These are phyloP conservation scores for Backusella tuberculispora DNA, from an alignment of 192 early-diverging fungal genomes.

Conservation along the genomic window DNA sequence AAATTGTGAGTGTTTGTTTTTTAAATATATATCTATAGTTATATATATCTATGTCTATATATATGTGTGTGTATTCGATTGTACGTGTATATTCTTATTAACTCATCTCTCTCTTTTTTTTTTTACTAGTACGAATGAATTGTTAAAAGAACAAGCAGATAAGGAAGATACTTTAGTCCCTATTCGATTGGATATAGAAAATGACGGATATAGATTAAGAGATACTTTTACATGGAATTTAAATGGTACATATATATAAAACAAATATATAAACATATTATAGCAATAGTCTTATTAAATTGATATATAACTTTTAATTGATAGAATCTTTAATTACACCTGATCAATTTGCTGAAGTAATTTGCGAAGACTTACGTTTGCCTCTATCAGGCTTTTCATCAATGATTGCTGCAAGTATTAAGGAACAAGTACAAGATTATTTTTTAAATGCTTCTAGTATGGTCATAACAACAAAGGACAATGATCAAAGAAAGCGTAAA, in stretches of 20 bases:
- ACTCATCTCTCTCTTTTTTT: background rate
- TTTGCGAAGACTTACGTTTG: constrained; percentile 85
- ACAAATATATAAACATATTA: background rate
- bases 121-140: constrained; percentile 48
- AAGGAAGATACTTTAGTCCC: constrained; percentile 79
- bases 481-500: background rate
- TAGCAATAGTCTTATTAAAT: background rate
- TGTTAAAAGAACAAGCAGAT: constrained; percentile 65
- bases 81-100: too few species aligned
- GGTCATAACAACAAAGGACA: background rate
- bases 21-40: background rate
- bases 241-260: constrained; percentile 58
- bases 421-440: constrained; percentile 91
- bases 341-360: constrained; percentile 75
- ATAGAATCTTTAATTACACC: constrained; percentile 69
- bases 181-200: constrained; percentile 87
- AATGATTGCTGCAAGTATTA: constrained; percentile 68
- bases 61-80: too few species aligned
- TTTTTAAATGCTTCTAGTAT: constrained; percentile 47
- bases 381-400: constrained; percentile 64
- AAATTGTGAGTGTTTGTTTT: constrained; percentile 46
- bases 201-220: constrained; percentile 81
- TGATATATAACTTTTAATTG: background rate
- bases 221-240: constrained; percentile 97
- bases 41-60: too few species aligned